These are phyloP conservation scores for Pinus tabuliformis DNA, from an alignment of 75 land plant species.

Conservation along the genomic window DNA sequence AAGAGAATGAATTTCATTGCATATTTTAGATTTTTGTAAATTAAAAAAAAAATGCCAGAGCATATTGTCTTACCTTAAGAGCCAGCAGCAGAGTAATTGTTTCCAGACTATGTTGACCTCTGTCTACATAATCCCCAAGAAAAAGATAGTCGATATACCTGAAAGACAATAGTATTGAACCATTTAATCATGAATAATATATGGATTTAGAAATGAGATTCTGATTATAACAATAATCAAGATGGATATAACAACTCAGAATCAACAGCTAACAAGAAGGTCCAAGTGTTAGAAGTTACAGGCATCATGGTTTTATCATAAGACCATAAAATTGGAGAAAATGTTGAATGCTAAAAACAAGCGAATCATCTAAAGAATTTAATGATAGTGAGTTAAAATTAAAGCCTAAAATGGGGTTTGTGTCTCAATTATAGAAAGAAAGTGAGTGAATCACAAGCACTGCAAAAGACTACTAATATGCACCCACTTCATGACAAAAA, in stretches of 20 bases:
- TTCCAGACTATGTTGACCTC: constrained; percentile 98
- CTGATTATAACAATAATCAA: neutral
- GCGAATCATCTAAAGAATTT: too few relatives aligned
- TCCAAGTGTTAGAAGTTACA: too few relatives aligned
- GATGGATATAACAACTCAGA: neutral
- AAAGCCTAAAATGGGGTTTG: neutral
- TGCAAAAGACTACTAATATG: neutral
- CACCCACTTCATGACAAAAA: constrained; percentile 1
- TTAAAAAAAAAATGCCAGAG: neutral
- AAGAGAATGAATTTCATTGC: neutral
- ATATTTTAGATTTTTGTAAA: neutral
- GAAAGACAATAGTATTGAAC: constrained; percentile 17
- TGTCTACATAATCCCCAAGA: constrained; percentile 97
- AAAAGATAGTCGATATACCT: constrained; percentile 99
- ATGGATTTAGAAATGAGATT: neutral
- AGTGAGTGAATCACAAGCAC: neutral
- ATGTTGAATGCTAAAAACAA: too few relatives aligned
- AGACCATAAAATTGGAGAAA: too few relatives aligned
- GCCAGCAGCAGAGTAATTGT: constrained; percentile 94
- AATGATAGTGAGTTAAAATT: neutral
- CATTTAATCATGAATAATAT: constrained; percentile 4
- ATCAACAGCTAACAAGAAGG: too few relatives aligned
- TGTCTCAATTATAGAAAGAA: neutral
- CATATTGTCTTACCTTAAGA: constrained; percentile 58
- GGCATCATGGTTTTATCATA: too few relatives aligned